A percentile compares a stretch with the other conserved stretches of the same genome.
Evolutionary conservation across 2,329 filamentous ascomycete genomes (phyloP).

Genomic region (Triangularia verruculosa): DNA sequence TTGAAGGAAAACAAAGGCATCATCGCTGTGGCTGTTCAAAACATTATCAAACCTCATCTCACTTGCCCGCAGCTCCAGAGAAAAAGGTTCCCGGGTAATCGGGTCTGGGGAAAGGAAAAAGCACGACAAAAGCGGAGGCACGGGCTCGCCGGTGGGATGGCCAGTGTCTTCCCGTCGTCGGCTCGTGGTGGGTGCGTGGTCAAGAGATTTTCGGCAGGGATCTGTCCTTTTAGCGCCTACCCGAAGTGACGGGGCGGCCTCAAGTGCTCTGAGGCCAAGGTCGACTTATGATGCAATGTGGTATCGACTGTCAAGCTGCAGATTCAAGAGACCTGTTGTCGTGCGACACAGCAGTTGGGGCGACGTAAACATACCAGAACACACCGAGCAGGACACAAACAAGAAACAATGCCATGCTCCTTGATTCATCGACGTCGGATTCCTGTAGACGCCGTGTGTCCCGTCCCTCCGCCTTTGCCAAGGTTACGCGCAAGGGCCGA

Average conservation of each 20-base stretch:
- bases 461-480: background rate
- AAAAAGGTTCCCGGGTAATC: background rate
- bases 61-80: background rate
- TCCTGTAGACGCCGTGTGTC: no score
- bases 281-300: slow-evolving; percentile 19
- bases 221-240: slow-evolving; percentile 7
- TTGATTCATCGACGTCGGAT: no score
- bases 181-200: background rate
- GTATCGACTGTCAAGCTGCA: background rate
- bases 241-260: slow-evolving; percentile 15
- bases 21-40: background rate
- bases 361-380: background rate
- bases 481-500: slow-evolving; percentile 6
- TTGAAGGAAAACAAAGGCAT: background rate
- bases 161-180: background rate
- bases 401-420: background rate
- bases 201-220: slow-evolving; percentile 21
- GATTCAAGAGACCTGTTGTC: background rate
- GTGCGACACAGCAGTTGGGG: background rate
- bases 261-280: slow-evolving; percentile 7
- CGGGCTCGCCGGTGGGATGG: background rate
- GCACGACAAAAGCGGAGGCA: background rate
- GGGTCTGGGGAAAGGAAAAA: background rate
- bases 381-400: background rate
- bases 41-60: background rate